A percentile compares a stretch with the other conserved stretches of the same genome.
phyloP scores from a whole-genome alignment of 1,284 basidiomycete genomes.

The Cystobasidiaceae sp. region DNA sequence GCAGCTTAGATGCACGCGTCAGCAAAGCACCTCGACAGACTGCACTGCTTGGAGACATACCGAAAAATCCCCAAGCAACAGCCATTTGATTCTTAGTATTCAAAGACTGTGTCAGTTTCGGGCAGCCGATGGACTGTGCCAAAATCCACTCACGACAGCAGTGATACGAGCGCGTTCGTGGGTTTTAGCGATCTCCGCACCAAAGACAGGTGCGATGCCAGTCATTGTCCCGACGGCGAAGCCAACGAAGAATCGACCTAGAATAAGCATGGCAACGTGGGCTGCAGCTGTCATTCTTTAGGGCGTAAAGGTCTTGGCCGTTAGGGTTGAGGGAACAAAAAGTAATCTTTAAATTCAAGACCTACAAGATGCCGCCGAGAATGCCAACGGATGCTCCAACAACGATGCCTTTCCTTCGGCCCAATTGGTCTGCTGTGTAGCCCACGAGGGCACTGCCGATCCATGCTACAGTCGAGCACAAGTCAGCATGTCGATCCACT shows the following conservation, averaged over 20 bases:
- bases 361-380: conserved; percentile 4
- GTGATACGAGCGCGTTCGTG: conserved; percentile 20
- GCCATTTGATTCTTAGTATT: not conserved
- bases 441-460: conserved; percentile 9
- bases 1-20: too few species aligned
- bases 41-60: too few species aligned
- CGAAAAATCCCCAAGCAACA: conserved; percentile 23
- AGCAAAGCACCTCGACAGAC: too few species aligned
- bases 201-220: conserved; percentile 21
- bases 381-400: conserved; percentile 7
- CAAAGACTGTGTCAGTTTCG: too few species aligned
- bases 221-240: conserved; percentile 28
- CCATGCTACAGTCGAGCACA: conserved; percentile 2
- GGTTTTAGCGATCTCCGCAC: conserved; percentile 23
- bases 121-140: not conserved
- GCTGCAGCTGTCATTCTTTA: conserved; percentile 26
- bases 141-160: conserved; percentile 3
- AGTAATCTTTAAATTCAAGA: too few species aligned
- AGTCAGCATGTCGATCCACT: not conserved
- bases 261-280: conserved; percentile 19
- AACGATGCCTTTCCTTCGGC: conserved; percentile 5
- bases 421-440: not conserved
- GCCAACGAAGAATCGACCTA: conserved; percentile 15
- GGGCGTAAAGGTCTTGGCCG: too few species aligned
- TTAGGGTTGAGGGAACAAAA: too few species aligned